These are phyloP conservation scores for Metschnikowia orientalis DNA, from an alignment of 805 yeast genomes.

Conservation along the genomic window DNA sequence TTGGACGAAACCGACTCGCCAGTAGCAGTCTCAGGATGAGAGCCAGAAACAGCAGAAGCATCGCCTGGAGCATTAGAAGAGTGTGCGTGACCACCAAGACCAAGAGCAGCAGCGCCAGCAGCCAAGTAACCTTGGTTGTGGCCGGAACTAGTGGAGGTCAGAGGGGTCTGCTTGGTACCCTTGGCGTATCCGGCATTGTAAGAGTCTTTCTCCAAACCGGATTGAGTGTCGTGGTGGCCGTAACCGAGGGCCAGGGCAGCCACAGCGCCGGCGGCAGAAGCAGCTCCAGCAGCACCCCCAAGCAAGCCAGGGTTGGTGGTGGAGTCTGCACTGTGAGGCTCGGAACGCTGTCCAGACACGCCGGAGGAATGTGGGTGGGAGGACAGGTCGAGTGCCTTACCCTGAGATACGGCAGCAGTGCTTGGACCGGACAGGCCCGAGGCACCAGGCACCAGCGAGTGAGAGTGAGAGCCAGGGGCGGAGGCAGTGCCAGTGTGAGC, in stretches of 20 bases:
- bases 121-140: slow-evolving; percentile 2
- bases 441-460: not conserved
- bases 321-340: slow-evolving; percentile 2
- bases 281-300: slow-evolving; percentile 13
- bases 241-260: slow-evolving; percentile 11
- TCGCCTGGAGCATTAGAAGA: slow-evolving; percentile 1
- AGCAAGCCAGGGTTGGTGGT: slow-evolving; percentile 11
- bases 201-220: slow-evolving; percentile 7
- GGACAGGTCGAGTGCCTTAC: not conserved
- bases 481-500: not conserved
- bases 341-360: not conserved
- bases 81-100: slow-evolving; percentile 1
- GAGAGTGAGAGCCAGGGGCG: not conserved
- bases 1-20: not conserved
- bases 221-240: slow-evolving; percentile 1
- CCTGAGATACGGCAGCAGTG: slow-evolving; percentile 4
- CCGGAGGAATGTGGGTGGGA: not conserved
- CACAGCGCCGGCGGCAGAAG: slow-evolving; percentile 17
- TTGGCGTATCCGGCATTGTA: slow-evolving; percentile 9
- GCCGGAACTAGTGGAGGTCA: no score
- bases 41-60: not conserved
- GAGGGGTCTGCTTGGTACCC: no score
- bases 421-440: slow-evolving; percentile 1
- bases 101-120: slow-evolving; percentile 7
- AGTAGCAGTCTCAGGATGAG: slow-evolving; percentile 3